Percentiles rank a stretch among this genome's conserved stretches.
phyloP scores from a whole-genome alignment of 352 stramenopile genomes.

The Phytophthora uliginosa region DNA sequence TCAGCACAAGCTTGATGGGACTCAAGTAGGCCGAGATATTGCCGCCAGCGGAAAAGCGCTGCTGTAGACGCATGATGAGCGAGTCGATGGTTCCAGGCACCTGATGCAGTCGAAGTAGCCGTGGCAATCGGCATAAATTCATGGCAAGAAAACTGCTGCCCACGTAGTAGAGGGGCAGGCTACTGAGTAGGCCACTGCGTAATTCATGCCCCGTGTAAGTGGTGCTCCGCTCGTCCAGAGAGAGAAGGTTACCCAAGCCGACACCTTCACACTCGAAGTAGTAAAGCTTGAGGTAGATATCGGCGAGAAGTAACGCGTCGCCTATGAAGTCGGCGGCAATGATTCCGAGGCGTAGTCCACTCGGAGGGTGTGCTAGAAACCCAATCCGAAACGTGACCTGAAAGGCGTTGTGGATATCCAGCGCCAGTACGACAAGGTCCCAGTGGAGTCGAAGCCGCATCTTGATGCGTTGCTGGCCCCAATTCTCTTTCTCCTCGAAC shows the following conservation, averaged over 20 bases:
- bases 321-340: constrained; percentile 52
- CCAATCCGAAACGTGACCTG: constrained; percentile 78
- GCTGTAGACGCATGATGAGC: constrained; percentile 77
- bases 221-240: constrained; percentile 49
- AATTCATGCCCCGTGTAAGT: constrained; percentile 55
- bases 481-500: constrained; percentile 67
- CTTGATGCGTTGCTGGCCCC: constrained; percentile 53
- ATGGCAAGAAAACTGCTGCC: constrained; percentile 60
- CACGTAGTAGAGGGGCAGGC: constrained; percentile 76
- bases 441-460: constrained; percentile 70
- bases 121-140: constrained; percentile 66
- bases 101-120: constrained; percentile 56
- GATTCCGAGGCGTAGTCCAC: constrained; percentile 26
- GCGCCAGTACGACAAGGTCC: constrained; percentile 60
- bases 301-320: constrained; percentile 50
- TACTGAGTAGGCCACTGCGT: constrained; percentile 54
- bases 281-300: constrained; percentile 82
- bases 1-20: constrained; percentile 71
- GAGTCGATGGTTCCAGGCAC: constrained; percentile 59
- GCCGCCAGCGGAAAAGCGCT: constrained; percentile 60
- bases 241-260: constrained; percentile 62
- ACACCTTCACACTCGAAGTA: constrained; percentile 78
- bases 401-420: constrained; percentile 77
- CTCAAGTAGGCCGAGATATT: constrained; percentile 76
- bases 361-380: constrained; percentile 55